A percentile compares a stretch with the other conserved stretches of the same genome.
Conservation (phyloP, 768 basidiomycete genomes). For the Rhizopogon rudus region DNA sequence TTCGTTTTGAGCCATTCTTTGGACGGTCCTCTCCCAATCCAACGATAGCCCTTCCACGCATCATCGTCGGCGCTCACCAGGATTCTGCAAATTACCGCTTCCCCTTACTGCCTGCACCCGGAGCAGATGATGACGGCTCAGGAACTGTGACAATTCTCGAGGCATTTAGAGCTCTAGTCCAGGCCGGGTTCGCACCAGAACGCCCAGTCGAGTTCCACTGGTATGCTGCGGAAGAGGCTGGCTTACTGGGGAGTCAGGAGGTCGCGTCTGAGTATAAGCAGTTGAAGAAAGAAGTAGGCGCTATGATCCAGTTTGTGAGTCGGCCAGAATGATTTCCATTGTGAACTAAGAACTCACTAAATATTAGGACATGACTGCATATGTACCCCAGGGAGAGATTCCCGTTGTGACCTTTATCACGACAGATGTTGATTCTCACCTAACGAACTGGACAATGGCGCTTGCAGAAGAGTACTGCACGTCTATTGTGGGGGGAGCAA, state of each 20-base stretch:
- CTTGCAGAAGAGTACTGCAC: conserved; percentile 28
- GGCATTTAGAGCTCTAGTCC: conserved; percentile 66
- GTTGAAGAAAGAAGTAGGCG: conserved; percentile 39
- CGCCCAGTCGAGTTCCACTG: conserved; percentile 76
- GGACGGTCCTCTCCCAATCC: conserved; percentile 4
- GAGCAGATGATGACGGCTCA: conserved; percentile 50
- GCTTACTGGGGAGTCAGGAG: conserved; percentile 33
- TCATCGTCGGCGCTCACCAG: conserved; percentile 38
- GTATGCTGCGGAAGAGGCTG: conserved; percentile 69
- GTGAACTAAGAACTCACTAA: conserved; percentile 30
- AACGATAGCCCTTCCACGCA: conserved; percentile 17
- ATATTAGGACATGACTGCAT: conserved; percentile 34
- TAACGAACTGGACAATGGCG: conserved; percentile 33
- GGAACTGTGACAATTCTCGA: conserved; percentile 79
- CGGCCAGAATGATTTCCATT: conserved; percentile 7
- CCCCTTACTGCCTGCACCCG: conserved; percentile 38
- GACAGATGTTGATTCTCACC: conserved; percentile 37
- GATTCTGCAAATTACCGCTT: conserved; percentile 39
- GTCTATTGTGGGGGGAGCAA: conserved; percentile 9
- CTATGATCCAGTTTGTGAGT: conserved; percentile 45
- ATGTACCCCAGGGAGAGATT: conserved; percentile 11
- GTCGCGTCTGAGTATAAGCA: conserved; percentile 47
- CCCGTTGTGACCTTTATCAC: conserved; percentile 26
- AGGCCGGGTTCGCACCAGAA: conserved; percentile 61
- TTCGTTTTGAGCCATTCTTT: conserved; percentile 18